A percentile compares a stretch with the other conserved stretches of the same genome.
Conservation (phyloP, 768 basidiomycete species). For the Kwoniella heveanensis region DNA sequence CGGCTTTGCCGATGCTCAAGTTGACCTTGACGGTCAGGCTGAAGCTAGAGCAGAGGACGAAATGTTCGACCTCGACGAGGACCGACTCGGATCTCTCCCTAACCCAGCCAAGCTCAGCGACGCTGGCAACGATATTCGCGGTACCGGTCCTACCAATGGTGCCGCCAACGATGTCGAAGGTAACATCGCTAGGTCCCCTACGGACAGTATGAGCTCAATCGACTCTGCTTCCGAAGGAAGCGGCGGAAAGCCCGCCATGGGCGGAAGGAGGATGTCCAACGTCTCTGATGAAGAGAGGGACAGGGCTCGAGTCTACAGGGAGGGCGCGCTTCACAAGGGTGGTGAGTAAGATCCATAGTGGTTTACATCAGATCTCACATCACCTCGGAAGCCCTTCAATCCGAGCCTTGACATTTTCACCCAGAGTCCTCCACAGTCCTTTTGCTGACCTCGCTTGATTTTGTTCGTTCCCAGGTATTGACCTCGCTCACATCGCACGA, state of each 20-base stretch:
- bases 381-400: too few relatives aligned
- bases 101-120: slow-evolving; percentile 4
- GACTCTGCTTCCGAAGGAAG: slow-evolving; percentile 24
- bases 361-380: too few relatives aligned
- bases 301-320: slow-evolving; percentile 69
- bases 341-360: slow-evolving; percentile 26
- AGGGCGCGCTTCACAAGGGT: slow-evolving; percentile 66
- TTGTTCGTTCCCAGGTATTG: slow-evolving; percentile 53
- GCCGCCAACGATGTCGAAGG: slow-evolving; percentile 11
- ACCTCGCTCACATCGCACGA: slow-evolving; percentile 78
- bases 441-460: background rate
- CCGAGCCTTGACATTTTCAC: too few relatives aligned
- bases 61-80: slow-evolving; percentile 8
- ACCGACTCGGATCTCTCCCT: slow-evolving; percentile 1
- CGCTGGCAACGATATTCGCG: background rate
- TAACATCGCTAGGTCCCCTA: slow-evolving; percentile 10
- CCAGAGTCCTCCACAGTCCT: too few relatives aligned
- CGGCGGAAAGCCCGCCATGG: slow-evolving; percentile 45
- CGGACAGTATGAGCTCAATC: slow-evolving; percentile 26
- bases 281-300: slow-evolving; percentile 69
- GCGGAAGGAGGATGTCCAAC: slow-evolving; percentile 55
- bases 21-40: slow-evolving; percentile 13
- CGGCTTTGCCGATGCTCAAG: slow-evolving; percentile 18
- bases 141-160: background rate
- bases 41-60: slow-evolving; percentile 14